Base-by-base conservation (phyloP, 306 rosid genomes). In the Gillenia trifoliata region DNA sequence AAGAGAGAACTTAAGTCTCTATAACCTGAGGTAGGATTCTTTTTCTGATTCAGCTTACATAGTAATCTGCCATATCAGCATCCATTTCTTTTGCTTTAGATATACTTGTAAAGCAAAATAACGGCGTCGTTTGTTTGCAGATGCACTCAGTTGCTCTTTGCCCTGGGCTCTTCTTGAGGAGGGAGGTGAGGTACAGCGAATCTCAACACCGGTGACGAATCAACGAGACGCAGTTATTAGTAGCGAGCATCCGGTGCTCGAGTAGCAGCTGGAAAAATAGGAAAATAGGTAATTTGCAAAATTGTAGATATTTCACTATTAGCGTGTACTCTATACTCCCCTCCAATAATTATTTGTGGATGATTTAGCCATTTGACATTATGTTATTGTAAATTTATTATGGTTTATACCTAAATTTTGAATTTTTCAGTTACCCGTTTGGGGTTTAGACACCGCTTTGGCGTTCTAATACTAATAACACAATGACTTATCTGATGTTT, bases 101-200 rank as follows among this genome's bases (percentile, higher is more conserved):
- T 4, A 23, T 56, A 8, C 28, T 25, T 31, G 45, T 20, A 29
- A 9, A 31, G 64, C 31, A 66, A 66, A 38, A 70, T 3, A 11
- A 28, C 64, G 13, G 19, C 8, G 26, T 50, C 36, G 43, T 69
- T 54, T 31, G 56, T 45, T 63, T 49, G 74, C 89, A 93, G 98
- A 80, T 93, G 85, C 98, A 93, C 80, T 66, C 79, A 5, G 98
- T 97, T 72, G 98, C 98, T n/a, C 68, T 91, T 91, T 85, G 91
- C 93, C 23, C 79, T 92, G 89, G 96, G 96, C 34, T 25, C 88
- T 56, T 92, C 74, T 67, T 92, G 84, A 89, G 78, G 85, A 88
- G 85, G 85, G 97, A 89, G 81, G 86, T 88, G 81, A 80, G 38
- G 84, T 33, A 73, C 68, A 61, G 78, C 4, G 84, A 75, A 56